These are phyloP conservation scores for Thecaphora thlaspeos DNA, from an alignment of 1,284 basidiomycete genomes.

Conservation along the genomic window DNA sequence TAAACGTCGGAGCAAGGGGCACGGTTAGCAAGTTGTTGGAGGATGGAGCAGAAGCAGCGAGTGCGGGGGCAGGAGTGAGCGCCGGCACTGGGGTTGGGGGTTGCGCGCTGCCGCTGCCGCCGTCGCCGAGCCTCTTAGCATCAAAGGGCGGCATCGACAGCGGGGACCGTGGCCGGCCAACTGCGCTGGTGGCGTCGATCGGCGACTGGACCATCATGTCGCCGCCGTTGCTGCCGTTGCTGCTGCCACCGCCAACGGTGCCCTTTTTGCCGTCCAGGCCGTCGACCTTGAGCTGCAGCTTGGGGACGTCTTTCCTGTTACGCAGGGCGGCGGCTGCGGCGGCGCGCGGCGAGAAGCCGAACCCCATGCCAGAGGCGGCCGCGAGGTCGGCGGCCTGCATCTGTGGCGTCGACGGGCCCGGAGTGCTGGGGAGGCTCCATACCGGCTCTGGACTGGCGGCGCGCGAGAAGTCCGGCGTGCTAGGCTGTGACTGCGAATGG, in stretches of 20 bases:
- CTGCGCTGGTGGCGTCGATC: neutral
- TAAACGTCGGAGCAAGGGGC: too few species aligned
- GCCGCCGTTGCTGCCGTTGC: too few species aligned
- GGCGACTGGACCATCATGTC: neutral
- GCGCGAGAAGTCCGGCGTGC: constrained; percentile 30
- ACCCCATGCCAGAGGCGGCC: neutral
- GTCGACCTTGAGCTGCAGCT: constrained; percentile 1
- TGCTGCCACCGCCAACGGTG: too few species aligned
- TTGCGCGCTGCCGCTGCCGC: too few species aligned
- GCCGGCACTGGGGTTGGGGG: too few species aligned
- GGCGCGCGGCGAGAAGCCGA: neutral
- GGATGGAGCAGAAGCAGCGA: too few species aligned
- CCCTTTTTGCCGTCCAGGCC: neutral
- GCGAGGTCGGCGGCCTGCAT: neutral
- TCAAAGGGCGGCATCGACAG: neutral
- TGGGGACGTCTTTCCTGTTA: neutral
- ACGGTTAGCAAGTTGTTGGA: too few species aligned
- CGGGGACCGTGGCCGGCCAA: neutral
- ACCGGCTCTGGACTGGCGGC: constrained; percentile 19
- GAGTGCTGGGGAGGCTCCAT: neutral
- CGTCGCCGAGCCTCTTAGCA: too few species aligned
- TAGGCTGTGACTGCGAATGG: constrained; percentile 20
- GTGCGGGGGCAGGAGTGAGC: too few species aligned
- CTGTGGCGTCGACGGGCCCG: neutral
- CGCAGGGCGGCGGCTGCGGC: neutral